Percentiles rank a stretch among this genome's conserved stretches.
phyloP scores from a whole-genome alignment of 1,284 basidiomycete genomes.

The Fomes fomentarius region DNA sequence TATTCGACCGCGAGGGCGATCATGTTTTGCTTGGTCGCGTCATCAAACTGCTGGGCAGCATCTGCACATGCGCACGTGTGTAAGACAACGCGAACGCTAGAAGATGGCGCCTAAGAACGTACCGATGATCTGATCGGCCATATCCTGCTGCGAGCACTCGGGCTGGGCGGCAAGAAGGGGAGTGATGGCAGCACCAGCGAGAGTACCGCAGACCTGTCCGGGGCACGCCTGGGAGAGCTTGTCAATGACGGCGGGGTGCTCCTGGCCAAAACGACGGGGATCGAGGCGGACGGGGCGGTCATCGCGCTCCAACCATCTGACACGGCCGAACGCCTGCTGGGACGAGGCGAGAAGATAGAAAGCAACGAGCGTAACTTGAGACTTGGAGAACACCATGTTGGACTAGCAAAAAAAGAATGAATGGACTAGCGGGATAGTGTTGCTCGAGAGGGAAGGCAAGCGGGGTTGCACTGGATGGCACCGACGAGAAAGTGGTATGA shows the following conservation, averaged over 20 bases:
- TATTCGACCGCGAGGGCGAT: constrained; percentile 57
- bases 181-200: constrained; percentile 50
- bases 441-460: constrained; percentile 27
- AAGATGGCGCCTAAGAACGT: constrained; percentile 16
- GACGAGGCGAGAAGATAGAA: constrained; percentile 44
- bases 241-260: constrained; percentile 51
- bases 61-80: constrained; percentile 36
- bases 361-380: constrained; percentile 40
- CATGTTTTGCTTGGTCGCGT: constrained; percentile 53
- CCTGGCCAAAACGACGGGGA: constrained; percentile 58
- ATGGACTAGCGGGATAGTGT: constrained; percentile 20
- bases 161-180: constrained; percentile 58
- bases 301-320: constrained; percentile 52
- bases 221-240: constrained; percentile 51
- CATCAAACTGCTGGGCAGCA: constrained; percentile 55
- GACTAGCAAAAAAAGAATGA: constrained; percentile 27
- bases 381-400: constrained; percentile 50
- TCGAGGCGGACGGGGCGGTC: constrained; percentile 46
- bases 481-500: constrained; percentile 39
- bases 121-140: constrained; percentile 64
- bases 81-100: background rate
- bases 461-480: constrained; percentile 33
- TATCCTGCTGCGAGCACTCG: constrained; percentile 63
- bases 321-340: constrained; percentile 45
- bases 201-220: constrained; percentile 51